Conservation (phyloP, 2,329 filamentous ascomycete genomes). For the Coleophoma crateriformis region DNA sequence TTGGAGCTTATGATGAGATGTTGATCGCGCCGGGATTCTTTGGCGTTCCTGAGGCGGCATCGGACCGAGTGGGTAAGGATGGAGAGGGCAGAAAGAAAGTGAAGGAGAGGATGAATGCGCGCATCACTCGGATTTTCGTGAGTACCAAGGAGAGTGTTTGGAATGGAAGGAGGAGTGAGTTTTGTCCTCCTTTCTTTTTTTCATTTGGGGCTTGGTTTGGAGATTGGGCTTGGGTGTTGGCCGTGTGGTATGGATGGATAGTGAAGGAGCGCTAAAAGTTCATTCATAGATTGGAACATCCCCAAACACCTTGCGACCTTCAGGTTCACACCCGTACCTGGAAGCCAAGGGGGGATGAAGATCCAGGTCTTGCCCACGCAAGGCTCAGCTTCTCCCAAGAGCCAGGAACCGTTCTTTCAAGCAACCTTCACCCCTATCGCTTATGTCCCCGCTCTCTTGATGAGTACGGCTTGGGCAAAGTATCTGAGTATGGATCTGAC, state of each 20-base stretch:
- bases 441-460: slow-evolving; percentile 38
- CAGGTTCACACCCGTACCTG: slow-evolving; percentile 30
- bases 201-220: too few species aligned
- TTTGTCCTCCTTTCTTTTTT: background rate
- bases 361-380: slow-evolving; percentile 42
- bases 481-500: slow-evolving; percentile 36
- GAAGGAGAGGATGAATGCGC: slow-evolving; percentile 30
- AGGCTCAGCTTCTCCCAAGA: slow-evolving; percentile 25
- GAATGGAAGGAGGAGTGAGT: slow-evolving; percentile 44
- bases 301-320: slow-evolving; percentile 50
- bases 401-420: slow-evolving; percentile 37
- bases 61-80: slow-evolving; percentile 1
- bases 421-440: slow-evolving; percentile 36
- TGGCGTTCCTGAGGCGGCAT: slow-evolving; percentile 30
- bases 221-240: too few species aligned
- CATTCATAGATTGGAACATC: slow-evolving; percentile 43
- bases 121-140: slow-evolving; percentile 49
- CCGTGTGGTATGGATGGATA: background rate
- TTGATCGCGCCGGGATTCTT: slow-evolving; percentile 41
- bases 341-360: slow-evolving; percentile 29
- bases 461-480: slow-evolving; percentile 31
- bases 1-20: slow-evolving; percentile 49
- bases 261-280: too few species aligned
- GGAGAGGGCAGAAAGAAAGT: slow-evolving; percentile 25
- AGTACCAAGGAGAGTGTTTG: slow-evolving; percentile 45